Evolutionary conservation across 2,329 filamentous ascomycete genomes (phyloP), one percentile per base, ranked within the genome.

Genomic region (Colletotrichum musae): DNA sequence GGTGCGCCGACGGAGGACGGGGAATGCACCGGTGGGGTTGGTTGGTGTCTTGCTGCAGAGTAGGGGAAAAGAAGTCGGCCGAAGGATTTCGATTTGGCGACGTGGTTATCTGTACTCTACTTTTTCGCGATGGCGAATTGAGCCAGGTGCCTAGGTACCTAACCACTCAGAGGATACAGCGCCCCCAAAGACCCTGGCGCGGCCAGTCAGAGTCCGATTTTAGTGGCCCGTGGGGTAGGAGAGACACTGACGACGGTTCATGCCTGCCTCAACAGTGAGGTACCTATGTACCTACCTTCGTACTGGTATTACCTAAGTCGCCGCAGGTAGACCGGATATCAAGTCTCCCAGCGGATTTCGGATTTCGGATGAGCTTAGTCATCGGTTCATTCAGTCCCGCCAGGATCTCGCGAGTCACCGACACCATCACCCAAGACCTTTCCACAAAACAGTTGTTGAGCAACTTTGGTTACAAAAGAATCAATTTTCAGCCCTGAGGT

Each of bases 61-160:
- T 18, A 9, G 58, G 45, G 24, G 43, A 26, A 21, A 6, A 53
- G 63, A 57, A 68, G 41, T 28, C 15, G 28, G 39, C 48, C 57
- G 58, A 53, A 68, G 52, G 58, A 48, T 57, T 45, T 67, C 43
- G 61, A 56, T 18, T 51, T 48, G 48, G 39, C 50, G 16, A 32
- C 13, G 45, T 65, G 47, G 56, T 50, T 62, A 70, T 68, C 68
- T 70, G 68, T 70, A 68, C 57, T 68, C 24, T 56, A 58, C 48
- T 66, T 56, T 39, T 67, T 70, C 64, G 63, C 51, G 63, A 70
- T 70, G 67, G 63, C 63, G 51, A 70, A 70, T 62, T 66, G 32
- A 36, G 7, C 7, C 32, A 12, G 4, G 32, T 36, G 32, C 32
- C 32, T 36, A 32, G 28, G 28, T 32, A 10, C 28, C 28, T 32